phyloP scores from a whole-genome alignment of 2,329 filamentous ascomycete species.

The Beauveria asiatica region DNA sequence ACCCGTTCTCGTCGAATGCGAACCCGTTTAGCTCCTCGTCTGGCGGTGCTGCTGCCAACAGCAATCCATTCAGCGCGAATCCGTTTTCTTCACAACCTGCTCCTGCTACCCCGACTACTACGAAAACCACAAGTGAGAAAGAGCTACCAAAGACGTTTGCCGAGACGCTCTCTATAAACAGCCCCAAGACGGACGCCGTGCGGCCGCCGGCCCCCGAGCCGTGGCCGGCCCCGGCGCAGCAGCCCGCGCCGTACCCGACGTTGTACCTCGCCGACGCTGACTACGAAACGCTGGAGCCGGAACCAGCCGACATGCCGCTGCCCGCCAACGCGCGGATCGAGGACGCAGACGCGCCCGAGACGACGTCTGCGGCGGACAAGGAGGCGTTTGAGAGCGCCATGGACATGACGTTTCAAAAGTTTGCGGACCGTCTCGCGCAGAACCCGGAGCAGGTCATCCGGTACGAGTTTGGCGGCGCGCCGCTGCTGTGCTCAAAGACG shows the following conservation, averaged over 20 bases:
- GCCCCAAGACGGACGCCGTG: constrained; percentile 23
- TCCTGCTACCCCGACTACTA: constrained; percentile 17
- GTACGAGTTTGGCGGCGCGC: constrained; percentile 66
- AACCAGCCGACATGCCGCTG: constrained; percentile 41
- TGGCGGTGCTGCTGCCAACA: constrained; percentile 7
- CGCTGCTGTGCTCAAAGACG: constrained; percentile 70
- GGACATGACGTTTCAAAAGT: constrained; percentile 71
- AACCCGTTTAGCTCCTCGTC: constrained; percentile 38
- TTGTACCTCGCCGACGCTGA: constrained; percentile 82
- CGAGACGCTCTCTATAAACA: constrained; percentile 68
- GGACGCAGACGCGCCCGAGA: constrained; percentile 31
- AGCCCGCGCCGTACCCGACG: constrained; percentile 63
- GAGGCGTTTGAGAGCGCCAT: constrained; percentile 65
- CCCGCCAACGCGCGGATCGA: constrained; percentile 38
- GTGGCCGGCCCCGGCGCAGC: constrained; percentile 62
- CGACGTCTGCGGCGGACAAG: constrained; percentile 48
- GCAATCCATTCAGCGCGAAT: constrained; percentile 24
- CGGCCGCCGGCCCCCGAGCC: constrained; percentile 46
- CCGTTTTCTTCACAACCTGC: constrained; percentile 18
- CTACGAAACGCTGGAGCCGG: constrained; percentile 73
- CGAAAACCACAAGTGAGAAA: constrained; percentile 12
- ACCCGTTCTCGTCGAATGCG: constrained; percentile 50
- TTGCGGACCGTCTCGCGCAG: constrained; percentile 67
- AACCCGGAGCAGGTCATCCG: constrained; percentile 77
- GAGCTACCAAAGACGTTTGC: constrained; percentile 56